These are phyloP conservation scores for Microsporum audouinii DNA, from an alignment of 2,329 filamentous ascomycete genomes.

Conservation along the genomic window DNA sequence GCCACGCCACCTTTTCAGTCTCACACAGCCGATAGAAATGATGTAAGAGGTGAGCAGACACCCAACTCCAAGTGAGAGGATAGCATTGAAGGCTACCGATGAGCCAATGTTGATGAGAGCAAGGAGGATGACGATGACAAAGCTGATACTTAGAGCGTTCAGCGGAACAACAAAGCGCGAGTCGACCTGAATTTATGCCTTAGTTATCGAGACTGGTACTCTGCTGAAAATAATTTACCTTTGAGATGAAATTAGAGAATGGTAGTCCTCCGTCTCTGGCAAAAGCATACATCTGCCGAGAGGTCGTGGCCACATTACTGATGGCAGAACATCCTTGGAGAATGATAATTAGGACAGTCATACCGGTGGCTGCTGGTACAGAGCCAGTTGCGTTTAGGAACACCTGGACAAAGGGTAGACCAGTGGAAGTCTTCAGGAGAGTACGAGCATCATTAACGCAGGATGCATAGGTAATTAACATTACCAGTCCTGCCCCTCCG, in stretches of 20 bases:
- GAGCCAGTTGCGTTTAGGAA: slow-evolving; percentile 38
- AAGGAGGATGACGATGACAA: slow-evolving; percentile 36
- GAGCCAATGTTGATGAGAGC: slow-evolving; percentile 44
- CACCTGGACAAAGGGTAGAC: slow-evolving; percentile 28
- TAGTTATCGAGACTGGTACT: neutral
- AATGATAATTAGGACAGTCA: slow-evolving; percentile 25
- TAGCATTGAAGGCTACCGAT: slow-evolving; percentile 34
- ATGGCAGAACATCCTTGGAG: slow-evolving; percentile 21
- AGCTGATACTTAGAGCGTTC: slow-evolving; percentile 38
- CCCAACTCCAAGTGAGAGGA: slow-evolving; percentile 15
- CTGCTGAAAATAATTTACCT: slow-evolving; percentile 19
- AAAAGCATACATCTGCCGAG: slow-evolving; percentile 48
- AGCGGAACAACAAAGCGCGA: slow-evolving; percentile 34
- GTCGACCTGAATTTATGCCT: slow-evolving; percentile 21
- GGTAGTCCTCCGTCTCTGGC: slow-evolving; percentile 34
- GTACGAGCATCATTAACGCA: slow-evolving; percentile 25
- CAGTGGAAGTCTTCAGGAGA: slow-evolving; percentile 23
- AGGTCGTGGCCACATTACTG: slow-evolving; percentile 45
- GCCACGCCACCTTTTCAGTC: slow-evolving; percentile 32
- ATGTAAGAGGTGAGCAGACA: slow-evolving; percentile 27
- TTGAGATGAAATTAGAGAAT: slow-evolving; percentile 29
- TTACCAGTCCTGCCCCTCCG: slow-evolving; percentile 26
- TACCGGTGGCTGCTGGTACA: slow-evolving; percentile 21
- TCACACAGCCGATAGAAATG: slow-evolving; percentile 37
- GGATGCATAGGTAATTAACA: slow-evolving; percentile 26